These are phyloP conservation scores for Flaveria sonorensis DNA, from an alignment of 129 eudicot species.

Conservation along the genomic window DNA sequence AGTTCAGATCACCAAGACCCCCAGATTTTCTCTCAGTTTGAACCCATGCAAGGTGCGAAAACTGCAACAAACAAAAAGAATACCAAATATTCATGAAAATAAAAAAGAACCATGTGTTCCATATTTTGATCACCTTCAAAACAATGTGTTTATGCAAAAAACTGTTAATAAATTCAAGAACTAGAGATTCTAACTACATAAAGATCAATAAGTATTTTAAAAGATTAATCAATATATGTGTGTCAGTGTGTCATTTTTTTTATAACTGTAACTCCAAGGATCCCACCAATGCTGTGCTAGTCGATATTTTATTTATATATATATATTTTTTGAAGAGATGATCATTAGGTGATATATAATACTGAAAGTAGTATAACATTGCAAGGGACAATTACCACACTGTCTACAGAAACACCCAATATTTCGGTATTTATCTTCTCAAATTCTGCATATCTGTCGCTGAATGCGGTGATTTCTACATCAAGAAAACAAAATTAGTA, in stretches of 20 bases:
- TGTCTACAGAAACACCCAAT: slow-evolving; percentile 88
- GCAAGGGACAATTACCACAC: slow-evolving; percentile 65
- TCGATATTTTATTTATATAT: too few species aligned
- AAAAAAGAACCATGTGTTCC: not conserved
- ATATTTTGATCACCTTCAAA: not conserved
- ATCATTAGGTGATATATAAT: not conserved
- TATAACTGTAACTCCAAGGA: too few species aligned
- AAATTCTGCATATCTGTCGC: slow-evolving; percentile 91
- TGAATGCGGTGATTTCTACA: slow-evolving; percentile 97
- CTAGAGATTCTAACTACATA: not conserved
- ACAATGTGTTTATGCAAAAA: not conserved
- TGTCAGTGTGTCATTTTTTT: too few species aligned
- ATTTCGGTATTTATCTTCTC: slow-evolving; percentile 84
- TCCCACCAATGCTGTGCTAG: too few species aligned
- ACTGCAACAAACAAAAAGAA: slow-evolving; percentile 37
- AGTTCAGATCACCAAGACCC: slow-evolving; percentile 85
- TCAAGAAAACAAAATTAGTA: not conserved
- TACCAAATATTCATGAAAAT: not conserved
- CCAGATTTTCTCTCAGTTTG: slow-evolving; percentile 98
- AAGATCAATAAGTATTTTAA: not conserved
- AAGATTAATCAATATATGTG: not conserved
- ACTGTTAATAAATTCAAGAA: not conserved
- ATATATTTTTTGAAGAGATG: not conserved
- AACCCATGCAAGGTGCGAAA: slow-evolving; percentile 99
- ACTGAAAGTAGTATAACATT: slow-evolving; percentile 3